Conservation (phyloP, 805 yeast genomes). For the Deakozyma indianensis region DNA sequence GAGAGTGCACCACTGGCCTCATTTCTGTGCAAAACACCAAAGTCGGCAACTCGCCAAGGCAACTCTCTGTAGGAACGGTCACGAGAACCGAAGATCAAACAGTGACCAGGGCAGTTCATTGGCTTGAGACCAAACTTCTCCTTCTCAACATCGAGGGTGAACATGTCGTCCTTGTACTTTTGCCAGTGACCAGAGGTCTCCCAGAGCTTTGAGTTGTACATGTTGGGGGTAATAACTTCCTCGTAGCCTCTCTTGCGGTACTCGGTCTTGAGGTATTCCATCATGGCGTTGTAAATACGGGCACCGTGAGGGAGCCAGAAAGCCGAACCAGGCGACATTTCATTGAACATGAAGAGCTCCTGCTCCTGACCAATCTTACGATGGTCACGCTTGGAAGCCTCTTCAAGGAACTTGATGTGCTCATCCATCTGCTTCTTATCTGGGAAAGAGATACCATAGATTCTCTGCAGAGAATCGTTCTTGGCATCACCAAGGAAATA, state of each 20-base stretch:
- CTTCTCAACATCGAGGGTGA: conserved; percentile 91
- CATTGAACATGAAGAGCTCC: conserved; percentile 89
- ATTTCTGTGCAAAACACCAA: conserved; percentile 93
- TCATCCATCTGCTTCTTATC: conserved; percentile 93
- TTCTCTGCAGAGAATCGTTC: conserved; percentile 92
- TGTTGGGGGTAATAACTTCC: conserved; percentile 97
- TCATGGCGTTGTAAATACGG: conserved; percentile 82
- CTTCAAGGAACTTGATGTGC: conserved; percentile 85
- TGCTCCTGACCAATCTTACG: conserved; percentile 94
- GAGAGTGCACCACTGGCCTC: conserved; percentile 93
- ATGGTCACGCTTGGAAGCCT: conserved; percentile 86
- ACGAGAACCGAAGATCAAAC: conserved; percentile 79
- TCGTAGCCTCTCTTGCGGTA: conserved; percentile 91
- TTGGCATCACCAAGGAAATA: conserved; percentile 87
- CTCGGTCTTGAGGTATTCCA: conserved; percentile 65
- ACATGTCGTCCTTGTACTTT: conserved; percentile 95
- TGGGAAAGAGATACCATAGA: conserved; percentile 97
- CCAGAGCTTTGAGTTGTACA: conserved; percentile 96
- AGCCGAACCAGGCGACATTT: conserved; percentile 94
- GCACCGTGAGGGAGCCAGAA: conserved; percentile 99
- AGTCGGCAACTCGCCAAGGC: conserved; percentile 98
- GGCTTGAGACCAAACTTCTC: conserved; percentile 91
- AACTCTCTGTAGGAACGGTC: conserved; percentile 93
- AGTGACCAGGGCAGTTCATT: conserved; percentile 95
- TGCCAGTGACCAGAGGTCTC: conserved; percentile 99